Conservation (phyloP, 116 monocot species). For the Posidonia oceanica region DNA sequence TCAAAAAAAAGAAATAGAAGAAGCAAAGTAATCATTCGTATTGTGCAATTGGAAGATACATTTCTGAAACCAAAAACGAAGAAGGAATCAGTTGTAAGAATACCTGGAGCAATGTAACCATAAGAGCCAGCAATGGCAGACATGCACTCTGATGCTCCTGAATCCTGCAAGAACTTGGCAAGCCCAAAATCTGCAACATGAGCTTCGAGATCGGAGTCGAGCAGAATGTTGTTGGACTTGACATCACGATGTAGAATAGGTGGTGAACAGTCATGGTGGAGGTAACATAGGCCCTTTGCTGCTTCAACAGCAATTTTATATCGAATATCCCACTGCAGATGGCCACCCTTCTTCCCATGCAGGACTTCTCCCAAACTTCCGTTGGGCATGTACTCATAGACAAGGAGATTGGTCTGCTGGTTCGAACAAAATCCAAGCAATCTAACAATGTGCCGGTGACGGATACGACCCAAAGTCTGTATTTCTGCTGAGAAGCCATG, state of each 20-base stretch:
- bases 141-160: slow-evolving; percentile 69
- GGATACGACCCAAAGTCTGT: slow-evolving; percentile 61
- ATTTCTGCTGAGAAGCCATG: slow-evolving; percentile 73
- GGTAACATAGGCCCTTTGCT: slow-evolving; percentile 73
- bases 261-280: slow-evolving; percentile 82
- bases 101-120: slow-evolving; percentile 28
- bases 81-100: neutral
- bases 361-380: slow-evolving; percentile 40
- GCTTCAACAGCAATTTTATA: slow-evolving; percentile 70
- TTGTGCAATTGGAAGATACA: no score
- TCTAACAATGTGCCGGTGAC: slow-evolving; percentile 72
- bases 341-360: slow-evolving; percentile 61
- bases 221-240: slow-evolving; percentile 82
- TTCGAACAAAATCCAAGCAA: slow-evolving; percentile 57
- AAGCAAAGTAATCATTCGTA: no score
- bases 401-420: slow-evolving; percentile 67
- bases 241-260: slow-evolving; percentile 77
- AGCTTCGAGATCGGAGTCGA: slow-evolving; percentile 58
- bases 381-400: slow-evolving; percentile 90
- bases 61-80: no score
- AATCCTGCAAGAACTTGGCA: slow-evolving; percentile 68
- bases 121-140: slow-evolving; percentile 85
- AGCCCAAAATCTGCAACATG: slow-evolving; percentile 84
- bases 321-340: slow-evolving; percentile 63
- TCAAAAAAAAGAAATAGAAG: no score